Evolutionary conservation across 192 early-diverging fungal genomes (phyloP).

Genomic region (Coemansia sp.): DNA sequence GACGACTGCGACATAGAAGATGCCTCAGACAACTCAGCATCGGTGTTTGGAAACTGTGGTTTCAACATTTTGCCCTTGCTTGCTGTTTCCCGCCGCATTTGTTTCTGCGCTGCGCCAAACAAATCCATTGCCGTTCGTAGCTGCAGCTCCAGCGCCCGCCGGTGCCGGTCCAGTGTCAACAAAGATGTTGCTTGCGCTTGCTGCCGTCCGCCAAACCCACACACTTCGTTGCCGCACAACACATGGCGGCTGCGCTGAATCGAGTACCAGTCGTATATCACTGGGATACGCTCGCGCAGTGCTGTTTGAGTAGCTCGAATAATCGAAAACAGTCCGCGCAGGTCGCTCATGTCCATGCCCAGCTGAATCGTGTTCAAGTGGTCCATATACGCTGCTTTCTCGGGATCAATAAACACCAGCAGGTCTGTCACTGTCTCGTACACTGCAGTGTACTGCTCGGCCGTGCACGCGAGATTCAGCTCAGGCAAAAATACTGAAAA

Average conservation of each 20-base stretch:
- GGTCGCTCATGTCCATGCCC: slow-evolving; percentile 75
- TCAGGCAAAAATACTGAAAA: slow-evolving; percentile 73
- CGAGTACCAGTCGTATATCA: slow-evolving; percentile 51
- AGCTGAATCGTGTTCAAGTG: slow-evolving; percentile 74
- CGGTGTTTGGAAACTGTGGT: neutral
- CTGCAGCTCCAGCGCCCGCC: slow-evolving; percentile 47
- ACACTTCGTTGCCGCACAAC: slow-evolving; percentile 12
- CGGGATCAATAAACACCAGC: slow-evolving; percentile 81
- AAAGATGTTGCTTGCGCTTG: slow-evolving; percentile 32
- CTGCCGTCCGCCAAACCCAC: slow-evolving; percentile 8
- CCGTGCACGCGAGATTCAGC: slow-evolving; percentile 69
- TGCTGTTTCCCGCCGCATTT: slow-evolving; percentile 24
- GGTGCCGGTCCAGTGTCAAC: slow-evolving; percentile 46
- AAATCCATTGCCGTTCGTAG: slow-evolving; percentile 54
- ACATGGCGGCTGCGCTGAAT: slow-evolving; percentile 40
- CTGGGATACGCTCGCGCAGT: slow-evolving; percentile 45
- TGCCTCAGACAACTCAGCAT: slow-evolving; percentile 6
- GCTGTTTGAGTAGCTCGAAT: slow-evolving; percentile 48
- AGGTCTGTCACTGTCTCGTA: slow-evolving; percentile 76
- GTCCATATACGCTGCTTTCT: slow-evolving; percentile 68
- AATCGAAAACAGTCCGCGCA: slow-evolving; percentile 52
- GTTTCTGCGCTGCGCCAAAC: slow-evolving; percentile 52
- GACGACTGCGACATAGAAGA: slow-evolving; percentile 18
- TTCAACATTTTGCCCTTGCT: neutral
- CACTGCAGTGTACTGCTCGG: slow-evolving; percentile 72